These are phyloP conservation scores for Alternaria brassicicola DNA, from an alignment of 2,329 filamentous ascomycete genomes.

Conservation along the genomic window DNA sequence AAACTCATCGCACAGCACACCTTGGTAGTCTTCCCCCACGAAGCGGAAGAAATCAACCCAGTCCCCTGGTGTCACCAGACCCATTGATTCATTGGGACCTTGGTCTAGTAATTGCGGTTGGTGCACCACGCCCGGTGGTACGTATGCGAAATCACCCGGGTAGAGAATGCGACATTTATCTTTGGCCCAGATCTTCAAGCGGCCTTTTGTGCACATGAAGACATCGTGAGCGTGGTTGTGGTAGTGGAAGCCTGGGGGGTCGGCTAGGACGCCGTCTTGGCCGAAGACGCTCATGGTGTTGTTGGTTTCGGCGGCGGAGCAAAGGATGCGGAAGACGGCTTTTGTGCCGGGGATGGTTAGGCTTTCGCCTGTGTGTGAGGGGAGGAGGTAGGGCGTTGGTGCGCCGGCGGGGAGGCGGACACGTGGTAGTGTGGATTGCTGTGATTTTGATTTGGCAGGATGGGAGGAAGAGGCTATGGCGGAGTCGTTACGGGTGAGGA, in stretches of 20 bases:
- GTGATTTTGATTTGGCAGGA: neutral
- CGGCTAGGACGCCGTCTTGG: slow-evolving; percentile 23
- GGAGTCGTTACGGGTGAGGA: neutral
- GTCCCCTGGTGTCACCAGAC: slow-evolving; percentile 26
- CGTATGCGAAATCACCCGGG: slow-evolving; percentile 29
- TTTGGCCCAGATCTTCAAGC: slow-evolving; percentile 23
- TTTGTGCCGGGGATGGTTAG: slow-evolving; percentile 26
- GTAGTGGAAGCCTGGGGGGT: slow-evolving; percentile 29
- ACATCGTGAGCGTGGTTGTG: slow-evolving; percentile 28
- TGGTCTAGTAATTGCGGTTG: slow-evolving; percentile 23
- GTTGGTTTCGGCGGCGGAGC: slow-evolving; percentile 22
- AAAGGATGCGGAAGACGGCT: slow-evolving; percentile 23
- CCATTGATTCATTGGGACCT: slow-evolving; percentile 23
- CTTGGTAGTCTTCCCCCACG: slow-evolving; percentile 23
- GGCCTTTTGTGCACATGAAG: slow-evolving; percentile 30
- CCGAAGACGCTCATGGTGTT: slow-evolving; percentile 27
- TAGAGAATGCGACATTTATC: slow-evolving; percentile 25
- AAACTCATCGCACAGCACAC: slow-evolving; percentile 24
- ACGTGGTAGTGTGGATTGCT: slow-evolving; percentile 6
- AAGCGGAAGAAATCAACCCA: slow-evolving; percentile 33
- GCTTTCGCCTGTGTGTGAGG: slow-evolving; percentile 23
- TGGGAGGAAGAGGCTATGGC: neutral
- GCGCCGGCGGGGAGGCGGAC: slow-evolving; percentile 15
- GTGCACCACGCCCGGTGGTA: slow-evolving; percentile 25
- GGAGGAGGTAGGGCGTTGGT: slow-evolving; percentile 21